A percentile compares a stretch with the other conserved stretches of the same genome.
These are phyloP conservation scores for Colletotrichum scovillei DNA, from an alignment of 2,329 filamentous ascomycete genomes.

Conservation along the genomic window DNA sequence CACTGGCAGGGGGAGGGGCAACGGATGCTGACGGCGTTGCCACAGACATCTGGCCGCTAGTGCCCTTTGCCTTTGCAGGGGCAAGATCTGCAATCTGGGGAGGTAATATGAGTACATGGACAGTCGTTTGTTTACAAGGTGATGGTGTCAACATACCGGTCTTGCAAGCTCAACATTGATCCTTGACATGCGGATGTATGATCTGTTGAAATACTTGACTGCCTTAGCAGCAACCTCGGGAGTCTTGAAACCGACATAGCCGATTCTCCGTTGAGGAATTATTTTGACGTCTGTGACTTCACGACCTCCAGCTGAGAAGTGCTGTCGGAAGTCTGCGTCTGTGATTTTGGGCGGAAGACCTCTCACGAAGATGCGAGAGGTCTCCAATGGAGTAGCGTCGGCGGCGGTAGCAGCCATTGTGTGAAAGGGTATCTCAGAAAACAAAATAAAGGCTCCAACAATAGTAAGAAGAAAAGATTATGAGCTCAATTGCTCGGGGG, in stretches of 20 bases:
- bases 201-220: conserved; percentile 94
- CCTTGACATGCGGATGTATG: conserved; percentile 96
- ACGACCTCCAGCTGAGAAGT: conserved; percentile 80
- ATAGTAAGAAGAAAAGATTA: conserved; percentile 18
- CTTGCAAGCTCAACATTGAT: conserved; percentile 89
- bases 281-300: conserved; percentile 92
- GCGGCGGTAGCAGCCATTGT: conserved; percentile 32
- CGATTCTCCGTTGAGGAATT: conserved; percentile 89
- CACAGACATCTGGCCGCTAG: neutral
- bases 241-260: conserved; percentile 93
- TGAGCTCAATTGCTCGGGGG: conserved; percentile 18
- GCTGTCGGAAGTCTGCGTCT: conserved; percentile 86
- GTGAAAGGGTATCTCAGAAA: conserved; percentile 38
- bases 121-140: neutral
- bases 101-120: conserved; percentile 17
- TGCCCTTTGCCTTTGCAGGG: conserved; percentile 42
- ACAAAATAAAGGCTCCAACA: conserved; percentile 21
- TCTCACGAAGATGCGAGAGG: conserved; percentile 82
- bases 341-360: conserved; percentile 86
- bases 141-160: conserved; percentile 55
- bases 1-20: conserved; percentile 37
- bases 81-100: conserved; percentile 55
- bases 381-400: conserved; percentile 53
- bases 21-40: conserved; percentile 31
- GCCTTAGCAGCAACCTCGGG: conserved; percentile 83